These are phyloP conservation scores for Filobasidium floriforme DNA, from an alignment of 768 basidiomycete species.

Conservation along the genomic window DNA sequence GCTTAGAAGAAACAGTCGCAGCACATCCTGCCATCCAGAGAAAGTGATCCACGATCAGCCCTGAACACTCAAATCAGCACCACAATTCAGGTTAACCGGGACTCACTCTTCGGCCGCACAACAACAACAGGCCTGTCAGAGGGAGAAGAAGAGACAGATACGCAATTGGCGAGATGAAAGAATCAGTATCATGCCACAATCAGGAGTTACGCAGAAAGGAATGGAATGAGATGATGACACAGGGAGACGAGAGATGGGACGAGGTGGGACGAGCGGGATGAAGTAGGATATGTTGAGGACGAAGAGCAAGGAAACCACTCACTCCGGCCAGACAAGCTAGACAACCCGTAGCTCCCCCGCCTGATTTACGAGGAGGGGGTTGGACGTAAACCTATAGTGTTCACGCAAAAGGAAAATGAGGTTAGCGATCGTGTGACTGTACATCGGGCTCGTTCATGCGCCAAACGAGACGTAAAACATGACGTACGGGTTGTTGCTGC, in stretches of 20 bases:
- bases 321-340: conserved; percentile 8
- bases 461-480: too few relatives aligned
- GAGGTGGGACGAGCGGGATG: neutral
- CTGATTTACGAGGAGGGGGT: neutral
- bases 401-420: neutral
- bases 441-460: neutral
- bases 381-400: conserved; percentile 5
- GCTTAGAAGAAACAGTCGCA: conserved; percentile 10
- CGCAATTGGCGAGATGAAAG: neutral
- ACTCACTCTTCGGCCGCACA: conserved; percentile 3
- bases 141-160: too few relatives aligned
- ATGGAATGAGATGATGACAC: too few relatives aligned
- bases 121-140: conserved; percentile 3
- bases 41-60: neutral
- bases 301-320: neutral
- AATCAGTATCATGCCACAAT: neutral
- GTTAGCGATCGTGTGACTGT: neutral
- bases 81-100: neutral
- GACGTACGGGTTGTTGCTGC: conserved; percentile 6
- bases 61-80: neutral
- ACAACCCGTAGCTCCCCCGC: conserved; percentile 1
- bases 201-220: too few relatives aligned
- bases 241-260: neutral
- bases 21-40: conserved; percentile 1
- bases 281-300: neutral